Conservation (phyloP, 2,329 filamentous ascomycete genomes). For the Graphilbum ipis-grandicollis region DNA sequence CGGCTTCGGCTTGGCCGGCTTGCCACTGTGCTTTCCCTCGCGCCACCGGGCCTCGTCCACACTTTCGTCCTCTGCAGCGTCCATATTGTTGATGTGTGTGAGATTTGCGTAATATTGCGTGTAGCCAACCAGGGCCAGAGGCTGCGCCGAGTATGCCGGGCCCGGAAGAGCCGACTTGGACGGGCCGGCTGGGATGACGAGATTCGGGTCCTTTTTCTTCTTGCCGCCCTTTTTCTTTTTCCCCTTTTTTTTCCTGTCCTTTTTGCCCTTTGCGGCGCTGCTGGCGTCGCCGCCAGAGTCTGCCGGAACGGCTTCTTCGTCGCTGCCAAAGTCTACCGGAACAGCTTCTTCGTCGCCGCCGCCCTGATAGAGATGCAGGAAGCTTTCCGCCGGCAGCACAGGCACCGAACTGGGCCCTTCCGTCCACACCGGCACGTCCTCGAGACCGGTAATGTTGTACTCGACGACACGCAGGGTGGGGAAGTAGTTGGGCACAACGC, state of each 20-base stretch:
- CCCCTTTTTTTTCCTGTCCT: conserved; percentile 1
- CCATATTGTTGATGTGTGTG: conserved; percentile 75
- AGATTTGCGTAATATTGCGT: conserved; percentile 90
- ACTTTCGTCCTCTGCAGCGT: conserved; percentile 19
- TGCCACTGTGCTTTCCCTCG: conserved; percentile 43
- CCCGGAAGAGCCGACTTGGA: conserved; percentile 58
- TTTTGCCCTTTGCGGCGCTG: too few relatives aligned
- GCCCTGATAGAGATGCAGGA: too few relatives aligned
- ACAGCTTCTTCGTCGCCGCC: too few relatives aligned
- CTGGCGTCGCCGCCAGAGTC: too few relatives aligned
- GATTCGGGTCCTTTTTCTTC: conserved; percentile 39
- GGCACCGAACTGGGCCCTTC: conserved; percentile 14
- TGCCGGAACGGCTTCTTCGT: too few relatives aligned
- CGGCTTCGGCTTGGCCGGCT: conserved; percentile 33
- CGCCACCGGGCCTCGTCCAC: conserved; percentile 30
- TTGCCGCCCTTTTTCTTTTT: conserved; percentile 12
- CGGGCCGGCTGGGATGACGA: conserved; percentile 54
- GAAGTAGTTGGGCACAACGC: conserved; percentile 83
- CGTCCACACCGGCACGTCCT: conserved; percentile 31
- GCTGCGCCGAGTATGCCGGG: conserved; percentile 76
- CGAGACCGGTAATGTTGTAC: conserved; percentile 76
- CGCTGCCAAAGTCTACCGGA: too few relatives aligned
- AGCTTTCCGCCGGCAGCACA: conserved; percentile 13
- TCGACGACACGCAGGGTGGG: conserved; percentile 81
- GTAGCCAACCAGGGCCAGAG: conserved; percentile 62